Base-by-base conservation (phyloP, 306 rosid genomes). In the Rosa persica region DNA sequence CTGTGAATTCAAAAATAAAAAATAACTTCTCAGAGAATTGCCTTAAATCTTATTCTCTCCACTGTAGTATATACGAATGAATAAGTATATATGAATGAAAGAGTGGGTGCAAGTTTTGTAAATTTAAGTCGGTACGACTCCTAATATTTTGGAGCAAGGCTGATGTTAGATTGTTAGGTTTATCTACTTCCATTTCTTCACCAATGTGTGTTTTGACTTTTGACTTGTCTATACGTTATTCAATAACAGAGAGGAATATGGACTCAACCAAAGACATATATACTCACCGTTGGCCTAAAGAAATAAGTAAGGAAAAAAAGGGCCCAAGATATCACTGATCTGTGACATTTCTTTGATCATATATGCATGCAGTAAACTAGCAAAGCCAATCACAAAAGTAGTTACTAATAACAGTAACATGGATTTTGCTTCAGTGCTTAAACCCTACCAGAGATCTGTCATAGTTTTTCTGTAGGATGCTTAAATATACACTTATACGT, bases 141-240 rank as follows among this genome's bases (percentile, higher is more conserved):
- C 46, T 10, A 54, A 72, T 39, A 57, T 66, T 76, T 54, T 46
- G 78, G 66, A 57, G 67, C 78, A 70, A 9, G 55, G 73, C 72
- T 78, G 36, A 80, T 68, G 94, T 79, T 92, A 83, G 88, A 87
- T 88, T 68, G 94, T 79, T 92, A 83, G 88, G 89, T 88, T 87
- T 51, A 85, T 82, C 82, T 69, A 76, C 80, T 78, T 39, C 72
- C 60, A 40, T 78, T 77, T 58, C 87, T 87, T 76, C 75, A 86
- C 83, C 85, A 61, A 72, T 74, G 81, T 39, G 81, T 79, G 77
- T 79, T 86, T 83, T 87, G 90, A 88, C 90, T 20, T 19, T 19
- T 3, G 38, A 30, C 17, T 6, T 76, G 40, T 8, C 46, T 19
- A 69, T 44, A 16, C 25, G 2, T 68, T 39, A 1, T 6, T 22